phyloP scores from a whole-genome alignment of 176 grass and related monocot genomes.

The Lolium multiflorum region DNA sequence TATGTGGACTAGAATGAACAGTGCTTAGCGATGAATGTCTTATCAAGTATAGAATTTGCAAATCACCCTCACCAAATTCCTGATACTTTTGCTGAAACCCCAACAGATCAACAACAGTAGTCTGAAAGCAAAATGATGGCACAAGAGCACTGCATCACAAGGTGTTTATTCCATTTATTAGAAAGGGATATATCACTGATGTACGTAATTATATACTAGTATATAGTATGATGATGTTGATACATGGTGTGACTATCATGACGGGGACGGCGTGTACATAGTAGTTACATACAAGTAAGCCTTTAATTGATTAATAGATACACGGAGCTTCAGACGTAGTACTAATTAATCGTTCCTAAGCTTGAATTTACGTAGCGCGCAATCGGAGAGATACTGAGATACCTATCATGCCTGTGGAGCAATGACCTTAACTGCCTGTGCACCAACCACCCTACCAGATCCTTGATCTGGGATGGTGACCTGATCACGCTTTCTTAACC shows the following conservation, averaged over 20 bases:
- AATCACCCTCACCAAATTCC: constrained; percentile 48
- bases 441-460: constrained; percentile 69
- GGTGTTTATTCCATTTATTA: constrained; percentile 57
- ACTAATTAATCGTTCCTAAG: constrained; percentile 58
- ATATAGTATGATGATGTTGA: constrained; percentile 41
- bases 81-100: constrained; percentile 23
- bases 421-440: constrained; percentile 58
- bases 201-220: constrained; percentile 22
- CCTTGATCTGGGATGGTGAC: constrained; percentile 58
- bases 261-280: constrained; percentile 45
- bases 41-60: constrained; percentile 27
- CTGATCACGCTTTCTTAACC: constrained; percentile 47
- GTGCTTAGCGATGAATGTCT: constrained; percentile 27
- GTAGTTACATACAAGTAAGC: constrained; percentile 59
- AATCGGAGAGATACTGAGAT: constrained; percentile 42
- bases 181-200: constrained; percentile 45
- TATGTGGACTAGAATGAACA: not conserved
- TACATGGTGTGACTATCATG: constrained; percentile 55
- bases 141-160: constrained; percentile 46
- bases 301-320: constrained; percentile 66
- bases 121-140: constrained; percentile 38
- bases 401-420: constrained; percentile 45
- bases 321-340: constrained; percentile 55
- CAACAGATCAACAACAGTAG: not conserved
- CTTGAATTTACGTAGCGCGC: constrained; percentile 41